Percentiles rank a stretch among this genome's conserved stretches.
Evolutionary conservation across 176 grass and related monocot genomes (phyloP).

Genomic region (Musa beccarii): DNA sequence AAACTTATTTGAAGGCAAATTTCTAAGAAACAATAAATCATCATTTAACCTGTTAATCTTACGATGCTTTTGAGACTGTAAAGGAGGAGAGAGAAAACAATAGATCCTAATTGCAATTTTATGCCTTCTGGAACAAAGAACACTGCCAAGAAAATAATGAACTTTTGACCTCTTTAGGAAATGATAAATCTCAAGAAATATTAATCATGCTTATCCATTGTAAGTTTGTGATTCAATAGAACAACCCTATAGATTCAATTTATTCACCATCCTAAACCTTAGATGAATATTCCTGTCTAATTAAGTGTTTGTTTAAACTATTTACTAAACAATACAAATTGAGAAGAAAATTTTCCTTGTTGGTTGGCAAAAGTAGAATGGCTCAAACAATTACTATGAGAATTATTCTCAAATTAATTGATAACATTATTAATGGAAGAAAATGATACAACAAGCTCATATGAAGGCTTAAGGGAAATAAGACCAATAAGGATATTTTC

Average conservation of each 20-base stretch:
- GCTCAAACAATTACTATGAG: neutral
- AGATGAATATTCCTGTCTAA: neutral
- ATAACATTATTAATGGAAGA: too few relatives aligned
- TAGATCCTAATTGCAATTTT: too few relatives aligned
- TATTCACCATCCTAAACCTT: neutral
- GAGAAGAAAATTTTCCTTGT: neutral
- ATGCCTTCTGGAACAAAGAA: too few relatives aligned
- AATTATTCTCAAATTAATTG: too few relatives aligned
- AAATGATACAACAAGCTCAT: neutral
- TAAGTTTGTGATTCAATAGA: neutral
- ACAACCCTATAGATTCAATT: neutral
- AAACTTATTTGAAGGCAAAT: too few relatives aligned
- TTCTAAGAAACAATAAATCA: too few relatives aligned
- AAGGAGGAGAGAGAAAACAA: too few relatives aligned
- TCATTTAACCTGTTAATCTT: too few relatives aligned
- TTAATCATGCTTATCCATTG: neutral
- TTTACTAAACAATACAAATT: neutral
- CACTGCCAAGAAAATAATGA: too few relatives aligned
- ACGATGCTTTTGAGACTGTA: too few relatives aligned
- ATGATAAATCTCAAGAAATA: neutral
- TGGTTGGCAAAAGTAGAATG: neutral
- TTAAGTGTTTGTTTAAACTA: neutral
- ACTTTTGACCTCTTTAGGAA: too few relatives aligned
- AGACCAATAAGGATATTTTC: constrained; percentile 72
- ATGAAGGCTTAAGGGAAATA: neutral